These are phyloP conservation scores for Trichoderma aggressivum DNA, from an alignment of 2,329 filamentous ascomycete species.

Conservation along the genomic window DNA sequence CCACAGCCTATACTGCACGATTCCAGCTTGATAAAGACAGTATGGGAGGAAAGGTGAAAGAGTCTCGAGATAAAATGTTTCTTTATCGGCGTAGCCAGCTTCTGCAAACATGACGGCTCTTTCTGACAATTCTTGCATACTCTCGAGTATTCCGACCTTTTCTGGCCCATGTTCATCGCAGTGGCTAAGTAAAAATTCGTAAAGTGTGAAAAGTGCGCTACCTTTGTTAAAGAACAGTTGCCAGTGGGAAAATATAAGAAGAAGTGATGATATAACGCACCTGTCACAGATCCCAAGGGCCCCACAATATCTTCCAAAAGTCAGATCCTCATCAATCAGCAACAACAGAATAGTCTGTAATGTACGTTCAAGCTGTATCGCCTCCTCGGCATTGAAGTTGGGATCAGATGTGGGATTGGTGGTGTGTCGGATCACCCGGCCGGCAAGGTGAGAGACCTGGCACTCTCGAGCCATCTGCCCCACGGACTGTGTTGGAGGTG, in stretches of 20 bases:
- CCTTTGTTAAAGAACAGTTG: too few species aligned
- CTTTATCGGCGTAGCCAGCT: neutral
- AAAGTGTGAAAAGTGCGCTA: too few species aligned
- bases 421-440: neutral
- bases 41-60: neutral
- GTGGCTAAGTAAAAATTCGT: too few species aligned
- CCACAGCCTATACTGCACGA: neutral
- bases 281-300: too few species aligned
- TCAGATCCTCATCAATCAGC: neutral
- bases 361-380: neutral
- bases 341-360: neutral
- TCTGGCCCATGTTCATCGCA: too few species aligned
- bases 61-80: neutral
- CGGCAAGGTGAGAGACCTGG: neutral
- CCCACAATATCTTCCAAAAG: too few species aligned
- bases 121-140: neutral
- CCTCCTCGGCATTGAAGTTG: neutral
- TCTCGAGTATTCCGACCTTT: neutral
- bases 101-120: neutral
- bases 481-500: neutral
- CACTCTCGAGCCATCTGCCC: neutral
- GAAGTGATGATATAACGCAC: too few species aligned
- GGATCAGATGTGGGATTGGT: neutral
- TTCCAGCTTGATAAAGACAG: neutral
- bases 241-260: too few species aligned